Evolutionary conservation across 352 stramenopile genomes (phyloP).

Genomic region (Globisporangium nunn): DNA sequence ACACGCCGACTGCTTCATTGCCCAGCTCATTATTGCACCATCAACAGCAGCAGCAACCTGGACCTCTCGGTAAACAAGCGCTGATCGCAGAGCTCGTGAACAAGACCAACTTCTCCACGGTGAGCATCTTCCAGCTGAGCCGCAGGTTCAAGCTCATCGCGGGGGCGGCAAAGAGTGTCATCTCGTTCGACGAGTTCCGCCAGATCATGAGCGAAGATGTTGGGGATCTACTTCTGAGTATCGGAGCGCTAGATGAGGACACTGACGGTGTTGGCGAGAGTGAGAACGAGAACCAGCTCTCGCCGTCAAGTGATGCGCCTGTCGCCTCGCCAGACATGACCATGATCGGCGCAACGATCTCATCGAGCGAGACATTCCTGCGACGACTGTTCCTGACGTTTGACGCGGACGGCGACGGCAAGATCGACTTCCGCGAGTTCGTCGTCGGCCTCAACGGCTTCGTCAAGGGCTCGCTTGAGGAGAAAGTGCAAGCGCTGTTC

Average conservation of each 20-base stretch:
- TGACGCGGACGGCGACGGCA: slow-evolving; percentile 33
- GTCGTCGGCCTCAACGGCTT: slow-evolving; percentile 39
- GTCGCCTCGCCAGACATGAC: slow-evolving; percentile 13
- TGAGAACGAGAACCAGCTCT: neutral
- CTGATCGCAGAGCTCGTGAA: slow-evolving; percentile 38
- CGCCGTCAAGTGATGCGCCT: neutral
- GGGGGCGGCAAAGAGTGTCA: slow-evolving; percentile 22
- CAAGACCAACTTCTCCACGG: slow-evolving; percentile 30
- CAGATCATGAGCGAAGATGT: slow-evolving; percentile 33
- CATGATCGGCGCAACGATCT: slow-evolving; percentile 35
- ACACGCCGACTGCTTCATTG: neutral
- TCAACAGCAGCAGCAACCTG: too few species aligned
- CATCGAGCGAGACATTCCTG: slow-evolving; percentile 35
- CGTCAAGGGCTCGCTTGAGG: slow-evolving; percentile 26
- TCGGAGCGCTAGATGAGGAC: slow-evolving; percentile 3
- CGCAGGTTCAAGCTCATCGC: slow-evolving; percentile 45
- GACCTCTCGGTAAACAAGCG: slow-evolving; percentile 24
- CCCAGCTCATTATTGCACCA: too few species aligned
- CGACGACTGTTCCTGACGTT: slow-evolving; percentile 33
- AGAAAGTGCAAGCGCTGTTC: slow-evolving; percentile 39
- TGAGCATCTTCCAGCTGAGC: slow-evolving; percentile 44
- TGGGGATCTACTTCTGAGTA: slow-evolving; percentile 16
- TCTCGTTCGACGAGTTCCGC: slow-evolving; percentile 33
- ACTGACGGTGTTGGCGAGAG: slow-evolving; percentile 3
- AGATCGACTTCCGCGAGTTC: slow-evolving; percentile 47